Conservation (phyloP, 2,329 filamentous ascomycete species). For the Sclerotinia subarctica region DNA sequence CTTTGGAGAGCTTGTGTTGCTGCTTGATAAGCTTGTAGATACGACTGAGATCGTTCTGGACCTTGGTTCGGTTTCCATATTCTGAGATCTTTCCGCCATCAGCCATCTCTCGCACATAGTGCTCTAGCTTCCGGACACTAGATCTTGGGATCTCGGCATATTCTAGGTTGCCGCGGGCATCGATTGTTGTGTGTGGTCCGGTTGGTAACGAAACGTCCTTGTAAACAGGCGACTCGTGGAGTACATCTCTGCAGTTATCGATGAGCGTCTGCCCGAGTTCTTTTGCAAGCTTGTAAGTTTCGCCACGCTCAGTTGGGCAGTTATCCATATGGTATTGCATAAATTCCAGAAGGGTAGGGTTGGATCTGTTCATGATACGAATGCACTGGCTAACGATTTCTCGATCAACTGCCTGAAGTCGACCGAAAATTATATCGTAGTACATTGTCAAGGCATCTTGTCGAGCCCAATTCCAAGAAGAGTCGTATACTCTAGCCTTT, state of each 20-base stretch:
- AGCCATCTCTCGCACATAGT: constrained; percentile 98
- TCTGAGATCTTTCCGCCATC: constrained; percentile 98
- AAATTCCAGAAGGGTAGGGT: constrained; percentile 91
- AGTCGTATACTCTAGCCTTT: constrained; percentile 95
- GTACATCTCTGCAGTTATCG: constrained; percentile 93
- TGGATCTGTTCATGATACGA: constrained; percentile 98
- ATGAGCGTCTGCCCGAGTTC: constrained; percentile 90
- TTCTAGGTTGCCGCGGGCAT: constrained; percentile 85
- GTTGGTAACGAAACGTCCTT: constrained; percentile 95
- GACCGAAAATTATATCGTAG: constrained; percentile 97
- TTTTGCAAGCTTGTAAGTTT: constrained; percentile 98
- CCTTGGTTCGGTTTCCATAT: constrained; percentile 97
- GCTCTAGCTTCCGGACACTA: constrained; percentile 93
- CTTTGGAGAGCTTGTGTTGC: constrained; percentile 96
- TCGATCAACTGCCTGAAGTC: constrained; percentile 86
- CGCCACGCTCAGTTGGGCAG: constrained; percentile 91
- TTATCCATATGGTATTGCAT: constrained; percentile 99
- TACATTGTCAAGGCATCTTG: constrained; percentile 98
- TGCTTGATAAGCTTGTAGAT: constrained; percentile 99
- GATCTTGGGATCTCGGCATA: constrained; percentile 84
- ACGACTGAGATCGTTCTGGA: constrained; percentile 89
- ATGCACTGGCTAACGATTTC: constrained; percentile 99
- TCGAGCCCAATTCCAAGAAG: constrained; percentile 98
- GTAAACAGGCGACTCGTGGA: constrained; percentile 80
- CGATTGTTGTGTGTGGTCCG: constrained; percentile 87